Evolutionary conservation across 495 filamentous ascomycete genomes (phyloP), one percentile per base, ranked within the genome.

Genomic region (Acidomyces sp.): DNA sequence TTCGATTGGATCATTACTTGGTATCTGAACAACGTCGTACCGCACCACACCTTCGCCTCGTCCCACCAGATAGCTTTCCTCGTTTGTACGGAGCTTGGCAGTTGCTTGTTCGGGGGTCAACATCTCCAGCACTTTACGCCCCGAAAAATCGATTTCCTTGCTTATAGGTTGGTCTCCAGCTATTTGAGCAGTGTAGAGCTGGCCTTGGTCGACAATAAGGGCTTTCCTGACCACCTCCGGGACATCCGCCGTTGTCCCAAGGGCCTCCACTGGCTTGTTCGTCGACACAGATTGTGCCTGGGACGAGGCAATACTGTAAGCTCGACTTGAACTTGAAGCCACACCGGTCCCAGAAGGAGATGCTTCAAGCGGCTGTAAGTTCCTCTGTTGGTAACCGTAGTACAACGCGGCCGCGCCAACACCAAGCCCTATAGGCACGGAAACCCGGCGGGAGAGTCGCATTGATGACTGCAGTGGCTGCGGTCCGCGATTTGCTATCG

Each of bases 1-100:
- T 62, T 99, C 90, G 44, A 99, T 99, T 0, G 90, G 90, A 48
- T 93, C 83, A 58, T 99, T 99, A 60, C 84, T 93, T 2, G 86
- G 79, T 42, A 96, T 71, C 60, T 96, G 90, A 17, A 85, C 82
- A n/a, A 93, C 68, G 60, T 99, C 90, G 55, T 99, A 99, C 30
- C 90, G 75, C 46, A 93, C 76, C 25, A 99, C 87, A 13, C 90
- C 90, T 55, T 82, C 71, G 18, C 88, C 90, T 33, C 90, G 69
- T 34, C 86, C 86, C 22, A 99, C 85, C 17, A 86, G 57, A 58
- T 87, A 95, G 30, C 85, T 93, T 60, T 92, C 75, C 61, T 99
- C 87, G 50, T 80, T 83, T 57, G 79, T 75, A 30, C 92, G 70
- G 36, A 99, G 65, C 64, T 85, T 93, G 55, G 81, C 71, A 6